Base-by-base conservation (phyloP, 805 yeast species). In the Candida arabinofermentans region DNA sequence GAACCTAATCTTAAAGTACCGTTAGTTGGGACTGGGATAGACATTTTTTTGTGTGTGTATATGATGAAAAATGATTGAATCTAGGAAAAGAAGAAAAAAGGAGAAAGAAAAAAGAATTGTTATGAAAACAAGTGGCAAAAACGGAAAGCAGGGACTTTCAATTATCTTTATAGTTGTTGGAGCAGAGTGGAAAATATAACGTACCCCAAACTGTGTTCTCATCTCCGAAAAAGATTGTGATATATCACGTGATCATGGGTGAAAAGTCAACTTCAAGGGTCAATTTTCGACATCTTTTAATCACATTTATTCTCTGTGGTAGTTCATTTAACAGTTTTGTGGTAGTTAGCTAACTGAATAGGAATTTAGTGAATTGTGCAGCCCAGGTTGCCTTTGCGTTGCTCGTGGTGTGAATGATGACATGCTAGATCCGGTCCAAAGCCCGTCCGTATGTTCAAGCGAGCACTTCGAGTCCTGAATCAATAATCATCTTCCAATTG, bases 1-100 rank as follows among this genome's bases (percentile, higher is more conserved):
- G 86, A 75, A 13, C 87, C 87, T 38, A 74, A 57, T 57, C 77
- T 64, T 41, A 72, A 55, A 13, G 73, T 59, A 24, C 58, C 52
- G 51, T 65, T 63, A 19, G 48, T 54, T 52, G 74, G 74, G 45
- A 55, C 53, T 49, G 72, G 66, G 38, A 70, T 56, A 13, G 74
- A 66, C 71, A 67, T 69, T 39, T 27, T 50, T 12, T 21, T 12
- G 8, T 13, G n/a, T 34, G n/a, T 18, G 16, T 21, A 22, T 8
- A 24, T 14, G 24, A 16, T 16, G 17, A 9, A 10, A 27, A 19
- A 7, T 26, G 18, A 30, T n/a, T 30, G 9, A 32, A 19, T 24
- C 10, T 13, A 13, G 21, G 22, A 24, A 32, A 26, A 32, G 6
- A 24, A 32, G 36, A 5, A 22, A 8, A 19, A 12, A 21, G 34